Percentiles rank a stretch among this genome's conserved stretches.
Conservation (phyloP, 192 early-diverging fungal genomes). For the Gaertneriomyces sp. region DNA sequence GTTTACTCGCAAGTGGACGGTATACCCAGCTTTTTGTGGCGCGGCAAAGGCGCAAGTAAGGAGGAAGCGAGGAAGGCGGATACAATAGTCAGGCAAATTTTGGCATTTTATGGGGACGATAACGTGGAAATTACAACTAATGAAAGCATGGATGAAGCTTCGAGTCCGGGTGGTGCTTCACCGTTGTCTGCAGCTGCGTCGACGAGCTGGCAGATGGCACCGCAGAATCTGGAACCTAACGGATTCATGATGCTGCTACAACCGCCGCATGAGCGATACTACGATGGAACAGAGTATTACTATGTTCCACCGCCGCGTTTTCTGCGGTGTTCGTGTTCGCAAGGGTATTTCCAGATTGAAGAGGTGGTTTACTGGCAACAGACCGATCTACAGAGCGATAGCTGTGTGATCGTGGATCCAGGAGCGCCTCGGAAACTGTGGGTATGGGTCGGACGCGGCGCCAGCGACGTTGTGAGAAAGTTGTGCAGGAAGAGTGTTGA, state of each 20-base stretch:
- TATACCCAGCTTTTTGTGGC: conserved; percentile 37
- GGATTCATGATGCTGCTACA: conserved; percentile 20
- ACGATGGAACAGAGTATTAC: conserved; percentile 24
- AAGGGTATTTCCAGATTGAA: conserved; percentile 43
- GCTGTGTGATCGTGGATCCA: conserved; percentile 52
- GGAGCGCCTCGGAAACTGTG: conserved; percentile 37
- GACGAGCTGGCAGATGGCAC: conserved; percentile 3
- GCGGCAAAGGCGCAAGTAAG: conserved; percentile 37
- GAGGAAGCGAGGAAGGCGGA: conserved; percentile 36
- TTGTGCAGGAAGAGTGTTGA: conserved; percentile 47
- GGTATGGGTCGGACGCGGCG: conserved; percentile 46
- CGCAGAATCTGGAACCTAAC: conserved; percentile 29
- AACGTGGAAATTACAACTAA: not conserved
- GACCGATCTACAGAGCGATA: conserved; percentile 34
- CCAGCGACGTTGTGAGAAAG: conserved; percentile 49
- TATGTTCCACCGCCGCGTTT: conserved; percentile 35
- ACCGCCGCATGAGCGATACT: conserved; percentile 1
- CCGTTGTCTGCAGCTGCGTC: not conserved
- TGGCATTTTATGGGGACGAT: conserved; percentile 2
- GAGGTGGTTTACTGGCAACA: conserved; percentile 44
- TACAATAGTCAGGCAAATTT: conserved; percentile 18
- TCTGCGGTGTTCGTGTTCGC: conserved; percentile 40
- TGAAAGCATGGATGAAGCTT: not conserved
- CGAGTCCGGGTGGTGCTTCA: too few relatives aligned
- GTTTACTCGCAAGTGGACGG: conserved; percentile 10